Percentiles rank a stretch among this genome's conserved stretches.
Conservation (phyloP, 2,329 filamentous ascomycete genomes). For the Metarhizium robertsii region DNA sequence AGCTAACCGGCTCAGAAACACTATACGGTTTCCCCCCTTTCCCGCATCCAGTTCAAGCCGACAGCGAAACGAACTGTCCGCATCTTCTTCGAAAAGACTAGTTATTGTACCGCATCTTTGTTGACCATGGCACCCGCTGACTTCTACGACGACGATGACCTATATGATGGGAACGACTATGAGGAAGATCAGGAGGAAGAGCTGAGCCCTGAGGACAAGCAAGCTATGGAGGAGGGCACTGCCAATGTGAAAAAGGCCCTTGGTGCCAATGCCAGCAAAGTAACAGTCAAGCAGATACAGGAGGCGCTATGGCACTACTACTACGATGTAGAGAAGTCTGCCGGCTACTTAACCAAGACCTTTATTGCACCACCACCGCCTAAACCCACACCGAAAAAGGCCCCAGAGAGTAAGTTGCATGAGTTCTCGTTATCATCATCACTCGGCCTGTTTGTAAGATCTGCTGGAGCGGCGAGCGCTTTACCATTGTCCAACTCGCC, state of each 20-base stretch:
- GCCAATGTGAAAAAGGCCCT: slow-evolving; percentile 56
- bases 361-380: slow-evolving; percentile 33
- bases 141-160: slow-evolving; percentile 38
- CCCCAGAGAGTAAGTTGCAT: slow-evolving; percentile 31
- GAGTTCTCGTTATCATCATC: slow-evolving; percentile 22
- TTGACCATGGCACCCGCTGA: slow-evolving; percentile 13
- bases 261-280: slow-evolving; percentile 47
- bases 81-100: not conserved
- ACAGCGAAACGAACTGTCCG: not conserved
- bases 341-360: slow-evolving; percentile 67
- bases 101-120: not conserved
- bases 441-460: slow-evolving; percentile 16
- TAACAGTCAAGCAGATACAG: slow-evolving; percentile 61
- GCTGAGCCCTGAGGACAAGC: slow-evolving; percentile 37
- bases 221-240: slow-evolving; percentile 53
- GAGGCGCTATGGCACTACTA: slow-evolving; percentile 94
- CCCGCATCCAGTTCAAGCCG: not conserved
- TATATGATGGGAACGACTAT: slow-evolving; percentile 39
- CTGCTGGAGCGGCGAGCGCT: slow-evolving; percentile 23
- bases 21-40: not conserved
- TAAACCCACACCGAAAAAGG: slow-evolving; percentile 28
- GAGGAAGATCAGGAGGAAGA: slow-evolving; percentile 36
- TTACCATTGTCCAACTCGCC: slow-evolving; percentile 8
- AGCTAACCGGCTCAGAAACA: not conserved
- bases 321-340: slow-evolving; percentile 81